These are phyloP conservation scores for Picochlorum sp. DNA, from an alignment of 139 green algal genomes.

Conservation along the genomic window DNA sequence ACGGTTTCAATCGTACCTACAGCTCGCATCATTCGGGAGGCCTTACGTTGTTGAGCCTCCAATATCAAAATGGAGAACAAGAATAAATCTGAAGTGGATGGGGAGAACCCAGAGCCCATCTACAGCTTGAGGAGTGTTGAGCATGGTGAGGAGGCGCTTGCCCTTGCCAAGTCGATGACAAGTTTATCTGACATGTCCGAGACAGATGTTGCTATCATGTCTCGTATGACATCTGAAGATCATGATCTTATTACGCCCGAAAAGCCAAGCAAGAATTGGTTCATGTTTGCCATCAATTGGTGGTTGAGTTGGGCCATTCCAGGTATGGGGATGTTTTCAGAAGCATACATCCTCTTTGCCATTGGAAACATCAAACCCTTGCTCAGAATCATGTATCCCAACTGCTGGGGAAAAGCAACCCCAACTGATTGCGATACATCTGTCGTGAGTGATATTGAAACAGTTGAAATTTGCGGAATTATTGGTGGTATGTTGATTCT, in stretches of 20 bases:
- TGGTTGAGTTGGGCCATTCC: conserved; percentile 1
- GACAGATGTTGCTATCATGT: no score
- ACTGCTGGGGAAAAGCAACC: conserved; percentile 2
- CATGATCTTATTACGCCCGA: not conserved
- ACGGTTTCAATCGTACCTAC: no score
- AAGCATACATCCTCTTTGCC: conserved; percentile 44
- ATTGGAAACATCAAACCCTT: conserved; percentile 37
- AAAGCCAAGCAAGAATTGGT: not conserved
- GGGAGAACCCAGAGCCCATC: no score
- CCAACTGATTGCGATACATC: conserved; percentile 3
- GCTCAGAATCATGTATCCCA: conserved; percentile 8
- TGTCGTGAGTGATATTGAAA: not conserved
- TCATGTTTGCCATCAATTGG: not conserved
- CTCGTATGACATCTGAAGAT: not conserved
- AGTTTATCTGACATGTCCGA: no score
- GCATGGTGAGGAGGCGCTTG: no score
- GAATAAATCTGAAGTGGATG: no score
- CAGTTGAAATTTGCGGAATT: conserved; percentile 40
- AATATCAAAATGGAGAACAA: no score
- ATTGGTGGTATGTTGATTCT: conserved; percentile 41
- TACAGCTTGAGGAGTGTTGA: no score
- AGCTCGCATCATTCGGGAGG: no score
- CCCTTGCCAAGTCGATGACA: no score
- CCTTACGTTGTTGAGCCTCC: no score
- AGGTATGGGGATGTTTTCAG: conserved; percentile 24